Evolutionary conservation across 768 basidiomycete species (phyloP).

Genomic region (Leccinum obscurum): DNA sequence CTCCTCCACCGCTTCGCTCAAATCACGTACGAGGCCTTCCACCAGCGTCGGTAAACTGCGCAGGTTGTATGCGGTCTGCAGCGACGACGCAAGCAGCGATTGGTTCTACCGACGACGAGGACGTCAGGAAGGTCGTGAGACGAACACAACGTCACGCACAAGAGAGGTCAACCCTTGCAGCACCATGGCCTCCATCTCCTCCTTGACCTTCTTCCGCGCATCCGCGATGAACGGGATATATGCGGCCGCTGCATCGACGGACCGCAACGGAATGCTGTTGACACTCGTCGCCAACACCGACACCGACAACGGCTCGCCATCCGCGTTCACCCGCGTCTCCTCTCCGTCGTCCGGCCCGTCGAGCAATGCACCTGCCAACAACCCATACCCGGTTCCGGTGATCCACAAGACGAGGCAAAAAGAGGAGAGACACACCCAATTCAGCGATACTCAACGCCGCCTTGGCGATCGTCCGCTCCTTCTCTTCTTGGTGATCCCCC

Average conservation of each 20-base stretch:
- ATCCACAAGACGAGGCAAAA: neutral
- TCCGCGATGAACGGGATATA: constrained; percentile 74
- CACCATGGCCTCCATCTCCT: constrained; percentile 92
- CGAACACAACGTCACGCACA: constrained; percentile 45
- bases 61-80: constrained; percentile 96
- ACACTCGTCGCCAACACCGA: constrained; percentile 16
- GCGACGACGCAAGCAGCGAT: constrained; percentile 84
- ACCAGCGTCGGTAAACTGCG: constrained; percentile 82
- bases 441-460: constrained; percentile 95
- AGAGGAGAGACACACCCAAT: constrained; percentile 55
- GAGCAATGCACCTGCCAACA: constrained; percentile 47
- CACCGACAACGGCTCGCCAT: constrained; percentile 9
- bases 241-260: constrained; percentile 67
- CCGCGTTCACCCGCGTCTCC: neutral
- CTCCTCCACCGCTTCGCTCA: constrained; percentile 80
- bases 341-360: constrained; percentile 37
- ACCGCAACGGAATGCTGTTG: constrained; percentile 58
- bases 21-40: constrained; percentile 70
- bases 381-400: neutral
- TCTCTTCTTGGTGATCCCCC: constrained; percentile 65
- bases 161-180: constrained; percentile 72
- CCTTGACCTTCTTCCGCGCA: constrained; percentile 66
- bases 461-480: constrained; percentile 86
- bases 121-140: neutral
- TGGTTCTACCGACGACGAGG: constrained; percentile 61